These are phyloP conservation scores for Pyrenophora seminiperda DNA, from an alignment of 2,329 filamentous ascomycete genomes.

Conservation along the genomic window DNA sequence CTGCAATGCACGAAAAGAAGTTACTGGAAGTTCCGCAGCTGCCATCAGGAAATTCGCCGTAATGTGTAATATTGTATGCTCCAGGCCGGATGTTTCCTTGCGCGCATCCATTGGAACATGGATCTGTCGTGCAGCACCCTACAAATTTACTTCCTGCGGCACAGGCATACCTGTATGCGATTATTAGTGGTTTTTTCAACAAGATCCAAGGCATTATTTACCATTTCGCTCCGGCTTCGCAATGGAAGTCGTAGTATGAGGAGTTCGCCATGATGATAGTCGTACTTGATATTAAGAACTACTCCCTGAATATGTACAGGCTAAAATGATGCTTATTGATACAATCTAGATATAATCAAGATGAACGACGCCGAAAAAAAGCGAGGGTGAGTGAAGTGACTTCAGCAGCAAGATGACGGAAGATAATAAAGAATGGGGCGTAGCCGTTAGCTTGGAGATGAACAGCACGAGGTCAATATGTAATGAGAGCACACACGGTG, in stretches of 20 bases:
- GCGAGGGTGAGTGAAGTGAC: constrained; percentile 8
- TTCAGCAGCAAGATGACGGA: constrained; percentile 8
- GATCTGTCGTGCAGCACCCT: constrained; percentile 49
- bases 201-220: constrained; percentile 7
- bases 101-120: constrained; percentile 48
- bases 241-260: constrained; percentile 26
- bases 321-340: neutral
- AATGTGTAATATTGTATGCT: constrained; percentile 41
- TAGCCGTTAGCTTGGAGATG: constrained; percentile 11
- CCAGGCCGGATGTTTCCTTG: constrained; percentile 39
- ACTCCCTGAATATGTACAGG: neutral
- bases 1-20: constrained; percentile 47
- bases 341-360: constrained; percentile 2
- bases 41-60: constrained; percentile 42
- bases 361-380: constrained; percentile 6
- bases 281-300: neutral
- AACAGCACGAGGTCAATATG: constrained; percentile 12
- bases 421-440: constrained; percentile 12
- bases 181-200: constrained; percentile 8
- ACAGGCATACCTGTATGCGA: constrained; percentile 30
- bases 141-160: constrained; percentile 42
- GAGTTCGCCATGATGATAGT: constrained; percentile 9
- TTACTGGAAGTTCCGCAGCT: constrained; percentile 34
- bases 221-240: constrained; percentile 30
- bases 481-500: constrained; percentile 7